phyloP scores from a whole-genome alignment of 1,284 basidiomycete genomes.

The Phylloboletellus chloephorus region DNA sequence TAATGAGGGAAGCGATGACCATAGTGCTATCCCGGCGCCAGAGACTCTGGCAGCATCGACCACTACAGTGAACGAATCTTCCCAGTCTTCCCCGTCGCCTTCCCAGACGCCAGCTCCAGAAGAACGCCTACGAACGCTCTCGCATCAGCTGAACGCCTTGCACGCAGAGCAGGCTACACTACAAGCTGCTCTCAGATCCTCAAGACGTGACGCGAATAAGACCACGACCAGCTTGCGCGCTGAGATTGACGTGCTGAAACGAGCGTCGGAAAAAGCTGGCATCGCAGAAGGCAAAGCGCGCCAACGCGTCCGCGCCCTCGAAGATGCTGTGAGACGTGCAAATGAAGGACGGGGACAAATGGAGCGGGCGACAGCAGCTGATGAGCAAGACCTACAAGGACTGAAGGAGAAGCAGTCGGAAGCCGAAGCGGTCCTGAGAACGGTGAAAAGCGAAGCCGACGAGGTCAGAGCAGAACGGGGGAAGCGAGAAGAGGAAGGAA shows the following conservation, averaged over 20 bases:
- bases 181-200: conserved; percentile 56
- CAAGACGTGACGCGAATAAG: conserved; percentile 69
- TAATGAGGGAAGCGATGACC: conserved; percentile 19
- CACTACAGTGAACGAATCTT: conserved; percentile 13
- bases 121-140: conserved; percentile 57
- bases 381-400: conserved; percentile 50
- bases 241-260: conserved; percentile 70
- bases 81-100: conserved; percentile 18
- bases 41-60: conserved; percentile 19
- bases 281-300: conserved; percentile 60
- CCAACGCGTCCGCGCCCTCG: conserved; percentile 71
- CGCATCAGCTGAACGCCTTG: conserved; percentile 50
- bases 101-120: conserved; percentile 42
- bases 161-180: conserved; percentile 58
- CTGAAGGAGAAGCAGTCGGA: conserved; percentile 48
- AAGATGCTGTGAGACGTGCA: conserved; percentile 70
- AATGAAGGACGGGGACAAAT: conserved; percentile 53
- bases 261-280: conserved; percentile 64
- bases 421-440: conserved; percentile 37
- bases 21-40: conserved; percentile 5
- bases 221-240: conserved; percentile 64
- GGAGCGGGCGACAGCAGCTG: conserved; percentile 43
- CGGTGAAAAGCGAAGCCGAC: conserved; percentile 36
- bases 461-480: conserved; percentile 44
- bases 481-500: conserved; percentile 49